These are phyloP conservation scores for Talaromyces rugulosus DNA, from an alignment of 2,329 filamentous ascomycete genomes.

Conservation along the genomic window DNA sequence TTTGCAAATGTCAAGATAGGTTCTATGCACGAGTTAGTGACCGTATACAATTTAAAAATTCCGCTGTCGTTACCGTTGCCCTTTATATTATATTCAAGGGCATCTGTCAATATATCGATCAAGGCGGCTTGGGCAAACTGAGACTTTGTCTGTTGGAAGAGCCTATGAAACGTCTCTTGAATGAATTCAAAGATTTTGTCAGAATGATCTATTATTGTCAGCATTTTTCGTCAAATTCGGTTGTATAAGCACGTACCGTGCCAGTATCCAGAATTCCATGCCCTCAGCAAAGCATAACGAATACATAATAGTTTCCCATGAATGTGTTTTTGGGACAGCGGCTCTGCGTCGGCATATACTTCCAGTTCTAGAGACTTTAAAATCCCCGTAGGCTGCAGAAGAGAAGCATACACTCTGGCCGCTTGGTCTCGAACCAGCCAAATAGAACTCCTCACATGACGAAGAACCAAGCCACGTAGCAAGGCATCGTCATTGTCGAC, in stretches of 20 bases:
- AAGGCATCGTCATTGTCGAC: constrained; percentile 27
- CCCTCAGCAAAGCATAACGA: constrained; percentile 33
- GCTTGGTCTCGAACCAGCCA: constrained; percentile 46
- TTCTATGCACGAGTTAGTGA: neutral
- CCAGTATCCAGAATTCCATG: constrained; percentile 32
- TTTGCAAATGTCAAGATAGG: constrained; percentile 20
- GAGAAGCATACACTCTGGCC: constrained; percentile 39
- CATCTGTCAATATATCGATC: constrained; percentile 35
- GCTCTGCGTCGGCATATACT: constrained; percentile 16
- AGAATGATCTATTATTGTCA: constrained; percentile 24
- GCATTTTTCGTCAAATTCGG: constrained; percentile 13
- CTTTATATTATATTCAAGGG: constrained; percentile 28
- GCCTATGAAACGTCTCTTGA: constrained; percentile 19
- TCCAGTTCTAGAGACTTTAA: constrained; percentile 25
- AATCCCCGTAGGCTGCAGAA: constrained; percentile 31
- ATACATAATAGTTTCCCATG: constrained; percentile 40
- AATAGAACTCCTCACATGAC: constrained; percentile 39
- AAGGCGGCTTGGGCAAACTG: constrained; percentile 32
- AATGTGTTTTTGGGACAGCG: constrained; percentile 30
- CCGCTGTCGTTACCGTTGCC: constrained; percentile 23
- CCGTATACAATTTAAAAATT: neutral
- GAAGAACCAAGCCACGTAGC: constrained; percentile 29
- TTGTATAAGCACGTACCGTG: constrained; percentile 21
- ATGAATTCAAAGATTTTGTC: constrained; percentile 23
- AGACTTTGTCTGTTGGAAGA: constrained; percentile 27